Conservation (phyloP, 139 green algal species). For the Coccomyxa sp. region DNA sequence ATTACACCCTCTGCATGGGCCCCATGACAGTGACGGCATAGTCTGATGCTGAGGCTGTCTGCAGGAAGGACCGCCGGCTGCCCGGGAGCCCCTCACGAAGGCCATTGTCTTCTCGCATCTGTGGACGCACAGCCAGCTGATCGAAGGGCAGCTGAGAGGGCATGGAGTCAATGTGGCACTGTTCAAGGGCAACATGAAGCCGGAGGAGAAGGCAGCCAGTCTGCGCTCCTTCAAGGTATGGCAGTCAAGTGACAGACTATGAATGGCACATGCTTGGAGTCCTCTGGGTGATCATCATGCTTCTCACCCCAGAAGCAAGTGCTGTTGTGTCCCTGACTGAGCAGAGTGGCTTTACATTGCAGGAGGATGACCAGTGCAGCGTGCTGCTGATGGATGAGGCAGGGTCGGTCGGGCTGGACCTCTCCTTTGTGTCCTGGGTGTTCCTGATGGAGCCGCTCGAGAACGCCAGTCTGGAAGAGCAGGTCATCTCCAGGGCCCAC, state of each 20-base stretch:
- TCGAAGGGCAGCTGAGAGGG: slow-evolving; percentile 33
- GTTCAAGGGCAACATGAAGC: slow-evolving; percentile 28
- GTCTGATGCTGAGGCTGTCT: not conserved
- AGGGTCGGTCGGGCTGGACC: slow-evolving; percentile 83
- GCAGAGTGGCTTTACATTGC: not conserved
- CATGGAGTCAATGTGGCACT: slow-evolving; percentile 25
- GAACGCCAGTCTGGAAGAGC: slow-evolving; percentile 68
- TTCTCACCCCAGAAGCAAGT: not conserved
- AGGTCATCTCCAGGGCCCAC: slow-evolving; percentile 81
- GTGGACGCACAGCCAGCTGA: slow-evolving; percentile 67
- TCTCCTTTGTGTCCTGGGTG: slow-evolving; percentile 81
- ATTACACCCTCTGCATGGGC: not conserved
- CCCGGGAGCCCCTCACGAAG: slow-evolving; percentile 34
- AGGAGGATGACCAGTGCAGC: slow-evolving; percentile 26
- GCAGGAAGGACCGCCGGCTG: not conserved
- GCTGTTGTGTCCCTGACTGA: too few relatives aligned
- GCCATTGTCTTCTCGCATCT: slow-evolving; percentile 90
- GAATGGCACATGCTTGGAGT: not conserved
- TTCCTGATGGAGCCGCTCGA: slow-evolving; percentile 94
- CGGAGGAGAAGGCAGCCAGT: slow-evolving; percentile 17
- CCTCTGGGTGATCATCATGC: not conserved
- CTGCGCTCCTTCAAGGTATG: slow-evolving; percentile 47
- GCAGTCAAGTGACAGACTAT: not conserved
- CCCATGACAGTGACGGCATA: not conserved
- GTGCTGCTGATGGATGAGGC: slow-evolving; percentile 82